These are phyloP conservation scores for Phoma sp. DNA, from an alignment of 2,329 filamentous ascomycete genomes.

Conservation along the genomic window DNA sequence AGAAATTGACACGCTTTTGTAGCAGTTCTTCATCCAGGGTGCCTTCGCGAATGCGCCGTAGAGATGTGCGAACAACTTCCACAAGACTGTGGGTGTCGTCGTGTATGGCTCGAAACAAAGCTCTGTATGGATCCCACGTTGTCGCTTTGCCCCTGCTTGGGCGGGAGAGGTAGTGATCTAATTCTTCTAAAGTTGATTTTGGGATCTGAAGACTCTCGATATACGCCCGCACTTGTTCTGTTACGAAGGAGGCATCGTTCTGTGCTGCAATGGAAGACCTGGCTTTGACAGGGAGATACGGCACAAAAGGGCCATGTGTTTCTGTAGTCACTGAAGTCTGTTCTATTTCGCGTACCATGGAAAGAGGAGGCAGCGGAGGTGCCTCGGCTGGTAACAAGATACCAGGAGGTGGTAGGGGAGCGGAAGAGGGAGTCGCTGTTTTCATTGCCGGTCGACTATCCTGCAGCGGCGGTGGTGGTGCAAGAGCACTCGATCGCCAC, in stretches of 20 bases:
- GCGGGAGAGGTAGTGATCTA: neutral
- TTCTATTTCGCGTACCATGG: neutral
- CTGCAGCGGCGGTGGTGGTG: too few species aligned
- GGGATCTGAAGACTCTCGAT: neutral
- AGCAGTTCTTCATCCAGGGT: conserved; percentile 24
- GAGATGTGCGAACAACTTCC: conserved; percentile 19
- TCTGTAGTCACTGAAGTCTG: neutral
- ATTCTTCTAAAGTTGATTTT: neutral
- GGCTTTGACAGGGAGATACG: conserved; percentile 15
- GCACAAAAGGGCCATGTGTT: conserved; percentile 18
- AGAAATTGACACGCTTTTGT: conserved; percentile 24
- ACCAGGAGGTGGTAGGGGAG: neutral
- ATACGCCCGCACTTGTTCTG: neutral
- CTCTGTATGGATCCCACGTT: neutral
- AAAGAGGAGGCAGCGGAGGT: neutral
- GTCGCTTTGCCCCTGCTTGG: neutral
- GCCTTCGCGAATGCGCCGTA: conserved; percentile 23
- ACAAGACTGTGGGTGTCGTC: conserved; percentile 7
- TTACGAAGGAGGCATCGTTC: neutral
- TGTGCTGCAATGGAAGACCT: conserved; percentile 10
- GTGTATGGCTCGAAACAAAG: neutral
- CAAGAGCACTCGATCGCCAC: too few species aligned
- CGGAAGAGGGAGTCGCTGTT: neutral
- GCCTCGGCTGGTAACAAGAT: neutral
- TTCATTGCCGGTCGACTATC: neutral